Evolutionary conservation across 202 grass and related monocot species (phyloP).

Genomic region (Hordeum pubiflorum): DNA sequence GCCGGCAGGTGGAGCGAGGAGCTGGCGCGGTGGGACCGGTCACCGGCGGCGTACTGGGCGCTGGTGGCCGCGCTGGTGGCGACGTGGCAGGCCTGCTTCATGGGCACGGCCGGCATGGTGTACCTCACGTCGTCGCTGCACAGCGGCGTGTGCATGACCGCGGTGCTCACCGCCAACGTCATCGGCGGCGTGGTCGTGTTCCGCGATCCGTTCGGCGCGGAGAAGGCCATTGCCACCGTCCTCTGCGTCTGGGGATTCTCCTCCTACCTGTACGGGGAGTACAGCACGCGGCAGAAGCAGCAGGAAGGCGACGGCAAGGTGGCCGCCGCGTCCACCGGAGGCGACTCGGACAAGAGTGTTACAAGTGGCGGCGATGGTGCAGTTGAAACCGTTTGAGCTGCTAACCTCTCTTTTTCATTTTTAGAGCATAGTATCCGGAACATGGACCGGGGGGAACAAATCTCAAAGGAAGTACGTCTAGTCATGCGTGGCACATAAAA

Average conservation of each 20-base stretch:
- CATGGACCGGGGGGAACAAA: neutral
- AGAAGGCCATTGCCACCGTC: slow-evolving; percentile 71
- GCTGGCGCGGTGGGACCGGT: slow-evolving; percentile 55
- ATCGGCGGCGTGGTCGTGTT: slow-evolving; percentile 71
- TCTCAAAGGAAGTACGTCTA: neutral
- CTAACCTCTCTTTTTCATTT: neutral
- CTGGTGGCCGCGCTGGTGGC: slow-evolving; percentile 43
- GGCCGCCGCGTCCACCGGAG: slow-evolving; percentile 18
- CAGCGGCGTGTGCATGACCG: slow-evolving; percentile 93
- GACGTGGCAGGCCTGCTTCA: slow-evolving; percentile 96
- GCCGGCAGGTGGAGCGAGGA: slow-evolving; percentile 43
- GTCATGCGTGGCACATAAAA: slow-evolving; percentile 34
- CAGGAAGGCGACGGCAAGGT: slow-evolving; percentile 26
- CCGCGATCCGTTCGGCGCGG: slow-evolving; percentile 58
- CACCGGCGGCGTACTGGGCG: slow-evolving; percentile 51
- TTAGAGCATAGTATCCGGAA: slow-evolving; percentile 11
- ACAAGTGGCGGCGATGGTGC: slow-evolving; percentile 16
- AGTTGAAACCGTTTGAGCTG: slow-evolving; percentile 34
- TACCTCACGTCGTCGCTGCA: slow-evolving; percentile 86
- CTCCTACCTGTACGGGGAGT: slow-evolving; percentile 84
- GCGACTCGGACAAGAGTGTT: slow-evolving; percentile 17
- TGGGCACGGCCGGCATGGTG: slow-evolving; percentile 88
- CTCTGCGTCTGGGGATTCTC: slow-evolving; percentile 93
- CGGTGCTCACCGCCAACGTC: slow-evolving; percentile 74
- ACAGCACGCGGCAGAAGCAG: slow-evolving; percentile 37